These are phyloP conservation scores for Xylariaceae sp. DNA, from an alignment of 2,329 filamentous ascomycete species.

Conservation along the genomic window DNA sequence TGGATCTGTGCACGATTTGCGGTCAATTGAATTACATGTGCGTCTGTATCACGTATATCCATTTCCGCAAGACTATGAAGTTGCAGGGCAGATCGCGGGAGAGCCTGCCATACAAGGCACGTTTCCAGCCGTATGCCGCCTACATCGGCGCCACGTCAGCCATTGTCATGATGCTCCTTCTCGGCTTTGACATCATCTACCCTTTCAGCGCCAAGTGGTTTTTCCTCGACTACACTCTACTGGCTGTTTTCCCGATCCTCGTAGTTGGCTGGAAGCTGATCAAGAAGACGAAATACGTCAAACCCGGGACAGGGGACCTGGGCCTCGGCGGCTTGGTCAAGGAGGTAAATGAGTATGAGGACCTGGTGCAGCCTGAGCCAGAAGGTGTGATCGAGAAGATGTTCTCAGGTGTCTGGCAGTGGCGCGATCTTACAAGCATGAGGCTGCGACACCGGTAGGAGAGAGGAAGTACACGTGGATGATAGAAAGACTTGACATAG, in stretches of 20 bases:
- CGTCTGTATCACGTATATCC: conserved; percentile 8
- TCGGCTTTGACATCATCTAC: conserved; percentile 11
- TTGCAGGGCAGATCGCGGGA: conserved; percentile 23
- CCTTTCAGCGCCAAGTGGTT: conserved; percentile 13
- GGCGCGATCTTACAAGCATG: too few species aligned
- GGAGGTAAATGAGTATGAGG: conserved; percentile 14
- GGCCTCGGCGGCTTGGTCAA: conserved; percentile 11
- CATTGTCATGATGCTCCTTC: conserved; percentile 6
- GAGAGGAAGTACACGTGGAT: too few species aligned
- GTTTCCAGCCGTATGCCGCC: conserved; percentile 8
- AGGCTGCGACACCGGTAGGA: too few species aligned
- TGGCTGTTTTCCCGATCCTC: conserved; percentile 12
- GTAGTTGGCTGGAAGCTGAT: conserved; percentile 7
- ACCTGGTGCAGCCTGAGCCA: too few species aligned
- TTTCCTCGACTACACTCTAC: conserved; percentile 15
- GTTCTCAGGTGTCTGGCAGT: too few species aligned
- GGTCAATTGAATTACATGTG: conserved; percentile 8
- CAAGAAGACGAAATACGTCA: conserved; percentile 6
- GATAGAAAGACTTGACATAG: too few species aligned
- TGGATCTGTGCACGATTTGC: conserved; percentile 8
- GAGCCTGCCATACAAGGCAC: conserved; percentile 12
- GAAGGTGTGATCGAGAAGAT: too few species aligned
- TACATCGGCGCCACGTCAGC: conserved; percentile 7
- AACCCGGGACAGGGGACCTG: conserved; percentile 12
- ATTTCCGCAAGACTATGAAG: conserved; percentile 8